Conservation (phyloP, 805 yeast species). For the Scheffersomyces ergatensis region DNA sequence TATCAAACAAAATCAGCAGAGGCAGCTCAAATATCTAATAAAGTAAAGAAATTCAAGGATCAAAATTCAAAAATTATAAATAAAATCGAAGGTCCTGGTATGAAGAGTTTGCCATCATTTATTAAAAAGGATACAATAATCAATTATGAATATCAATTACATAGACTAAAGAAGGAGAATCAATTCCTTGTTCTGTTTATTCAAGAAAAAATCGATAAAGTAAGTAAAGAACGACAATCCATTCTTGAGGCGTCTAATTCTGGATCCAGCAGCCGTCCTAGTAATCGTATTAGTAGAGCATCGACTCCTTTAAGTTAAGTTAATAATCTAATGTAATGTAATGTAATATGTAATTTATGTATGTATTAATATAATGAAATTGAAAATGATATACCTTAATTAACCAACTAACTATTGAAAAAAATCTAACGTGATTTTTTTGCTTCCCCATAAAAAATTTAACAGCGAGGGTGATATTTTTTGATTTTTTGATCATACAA, state of each 20-base stretch:
- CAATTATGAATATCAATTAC: conserved; percentile 23
- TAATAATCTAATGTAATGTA: too few species aligned
- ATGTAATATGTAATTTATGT: too few species aligned
- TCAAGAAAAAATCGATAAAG: conserved; percentile 29
- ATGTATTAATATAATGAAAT: too few species aligned
- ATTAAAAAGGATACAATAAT: conserved; percentile 31
- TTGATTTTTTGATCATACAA: too few species aligned
- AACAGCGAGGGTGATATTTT: too few species aligned
- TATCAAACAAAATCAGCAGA: conserved; percentile 34
- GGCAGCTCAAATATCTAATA: conserved; percentile 27
- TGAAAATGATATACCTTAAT: too few species aligned
- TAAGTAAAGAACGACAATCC: conserved; percentile 31
- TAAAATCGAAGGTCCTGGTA: conserved; percentile 34
- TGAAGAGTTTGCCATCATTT: conserved; percentile 30
- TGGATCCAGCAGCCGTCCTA: conserved; percentile 30
- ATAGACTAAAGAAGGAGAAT: conserved; percentile 24
- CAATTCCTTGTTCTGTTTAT: conserved; percentile 25
- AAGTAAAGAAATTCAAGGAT: conserved; percentile 16
- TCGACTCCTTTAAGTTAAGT: conserved; percentile 25
- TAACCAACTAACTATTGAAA: too few species aligned
- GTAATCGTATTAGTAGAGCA: conserved; percentile 37
- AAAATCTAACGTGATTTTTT: too few species aligned
- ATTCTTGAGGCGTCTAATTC: conserved; percentile 25
- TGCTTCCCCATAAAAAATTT: too few species aligned
- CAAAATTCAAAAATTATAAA: conserved; percentile 14